These are phyloP conservation scores for Psophocarpus tetragonolobus DNA, from an alignment of 306 rosid genomes.

Conservation along the genomic window DNA sequence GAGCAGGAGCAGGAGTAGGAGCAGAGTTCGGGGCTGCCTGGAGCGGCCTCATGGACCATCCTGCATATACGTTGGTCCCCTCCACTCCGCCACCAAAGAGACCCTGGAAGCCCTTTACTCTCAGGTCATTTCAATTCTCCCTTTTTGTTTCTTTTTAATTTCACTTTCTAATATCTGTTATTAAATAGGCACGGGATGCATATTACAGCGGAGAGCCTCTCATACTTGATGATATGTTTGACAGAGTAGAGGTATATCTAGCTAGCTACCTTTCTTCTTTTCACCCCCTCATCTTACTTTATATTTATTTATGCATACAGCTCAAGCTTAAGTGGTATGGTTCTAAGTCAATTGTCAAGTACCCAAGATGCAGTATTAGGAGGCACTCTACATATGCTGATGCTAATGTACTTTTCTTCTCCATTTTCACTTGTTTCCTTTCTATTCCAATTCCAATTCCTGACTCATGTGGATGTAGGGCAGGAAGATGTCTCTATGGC, in stretches of 20 bases:
- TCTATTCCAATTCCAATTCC: too few relatives aligned
- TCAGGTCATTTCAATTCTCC: slow-evolving; percentile 46
- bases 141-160: background rate
- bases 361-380: slow-evolving; percentile 91
- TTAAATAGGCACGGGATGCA: slow-evolving; percentile 77
- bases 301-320: slow-evolving; percentile 40
- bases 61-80: slow-evolving; percentile 80
- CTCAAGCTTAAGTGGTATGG: slow-evolving; percentile 88
- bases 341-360: slow-evolving; percentile 81
- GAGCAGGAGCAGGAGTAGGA: too few relatives aligned
- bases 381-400: slow-evolving; percentile 90
- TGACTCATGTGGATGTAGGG: slow-evolving; percentile 87
- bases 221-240: slow-evolving; percentile 96
- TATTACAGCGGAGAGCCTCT: slow-evolving; percentile 90
- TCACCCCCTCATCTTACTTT: background rate
- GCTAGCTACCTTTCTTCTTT: background rate
- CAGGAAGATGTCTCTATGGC: slow-evolving; percentile 85
- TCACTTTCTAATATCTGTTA: too few relatives aligned
- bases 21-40: slow-evolving; percentile 41
- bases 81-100: slow-evolving; percentile 80
- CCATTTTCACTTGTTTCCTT: too few relatives aligned
- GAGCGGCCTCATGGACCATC: slow-evolving; percentile 62
- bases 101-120: slow-evolving; percentile 88
- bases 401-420: slow-evolving; percentile 73
- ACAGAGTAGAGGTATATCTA: slow-evolving; percentile 73